Conservation (phyloP, 805 yeast genomes). For the Monosporozyma solicola region DNA sequence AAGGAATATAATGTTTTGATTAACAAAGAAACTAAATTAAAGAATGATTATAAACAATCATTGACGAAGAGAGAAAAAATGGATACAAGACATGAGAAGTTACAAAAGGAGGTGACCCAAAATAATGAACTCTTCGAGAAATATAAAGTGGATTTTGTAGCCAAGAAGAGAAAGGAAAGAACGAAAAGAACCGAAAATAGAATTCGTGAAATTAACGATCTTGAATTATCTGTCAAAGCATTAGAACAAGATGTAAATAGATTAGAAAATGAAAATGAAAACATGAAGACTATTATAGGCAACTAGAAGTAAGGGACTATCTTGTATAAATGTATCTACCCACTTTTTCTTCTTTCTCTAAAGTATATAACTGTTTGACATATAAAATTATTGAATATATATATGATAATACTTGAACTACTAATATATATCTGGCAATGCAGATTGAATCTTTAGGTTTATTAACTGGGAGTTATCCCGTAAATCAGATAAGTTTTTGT, state of each 20-base stretch:
- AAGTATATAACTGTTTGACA: neutral
- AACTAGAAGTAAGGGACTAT: neutral
- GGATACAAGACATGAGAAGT: slow-evolving; percentile 13
- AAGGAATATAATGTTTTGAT: slow-evolving; percentile 4
- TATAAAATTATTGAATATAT: neutral
- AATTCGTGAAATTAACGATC: slow-evolving; percentile 22
- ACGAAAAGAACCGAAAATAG: slow-evolving; percentile 16
- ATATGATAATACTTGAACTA: too few species aligned
- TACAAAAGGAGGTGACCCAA: slow-evolving; percentile 21
- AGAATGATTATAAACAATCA: slow-evolving; percentile 18
- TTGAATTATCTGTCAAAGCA: slow-evolving; percentile 25
- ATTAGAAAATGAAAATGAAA: slow-evolving; percentile 24
- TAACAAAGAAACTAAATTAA: slow-evolving; percentile 9
- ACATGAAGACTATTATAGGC: slow-evolving; percentile 5
- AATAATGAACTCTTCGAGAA: slow-evolving; percentile 17
- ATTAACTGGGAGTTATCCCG: neutral
- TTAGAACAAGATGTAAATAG: slow-evolving; percentile 29
- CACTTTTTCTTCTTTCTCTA: too few species aligned
- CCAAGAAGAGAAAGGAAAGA: slow-evolving; percentile 17
- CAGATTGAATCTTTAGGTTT: too few species aligned
- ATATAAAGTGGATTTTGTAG: slow-evolving; percentile 16
- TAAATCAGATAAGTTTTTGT: neutral
- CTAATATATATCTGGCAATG: neutral
- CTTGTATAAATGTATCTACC: neutral
- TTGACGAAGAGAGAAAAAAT: slow-evolving; percentile 17